These are phyloP conservation scores for Solanum commersonii DNA, from an alignment of 257 asterid genomes.

Conservation along the genomic window DNA sequence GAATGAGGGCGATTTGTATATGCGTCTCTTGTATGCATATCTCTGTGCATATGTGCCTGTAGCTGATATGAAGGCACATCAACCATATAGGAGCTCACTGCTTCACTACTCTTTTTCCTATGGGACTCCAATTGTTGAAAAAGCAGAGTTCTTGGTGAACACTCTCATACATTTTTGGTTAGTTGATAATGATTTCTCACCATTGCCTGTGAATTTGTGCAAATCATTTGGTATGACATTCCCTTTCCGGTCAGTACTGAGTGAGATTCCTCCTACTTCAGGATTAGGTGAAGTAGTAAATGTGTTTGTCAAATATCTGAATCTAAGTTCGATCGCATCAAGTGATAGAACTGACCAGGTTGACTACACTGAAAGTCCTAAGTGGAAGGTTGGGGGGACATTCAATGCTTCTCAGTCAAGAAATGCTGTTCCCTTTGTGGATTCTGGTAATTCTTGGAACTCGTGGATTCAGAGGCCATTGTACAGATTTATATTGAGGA, in stretches of 20 bases:
- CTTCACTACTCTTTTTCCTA: slow-evolving; percentile 63
- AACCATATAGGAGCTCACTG: slow-evolving; percentile 69
- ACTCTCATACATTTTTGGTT: slow-evolving; percentile 77
- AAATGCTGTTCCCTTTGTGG: slow-evolving; percentile 25
- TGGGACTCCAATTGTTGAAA: slow-evolving; percentile 49
- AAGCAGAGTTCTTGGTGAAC: slow-evolving; percentile 69
- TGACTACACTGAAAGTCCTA: slow-evolving; percentile 38
- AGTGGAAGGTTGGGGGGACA: slow-evolving; percentile 31
- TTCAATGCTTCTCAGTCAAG: slow-evolving; percentile 30
- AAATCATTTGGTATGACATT: slow-evolving; percentile 50
- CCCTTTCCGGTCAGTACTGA: slow-evolving; percentile 51
- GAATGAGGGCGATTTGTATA: slow-evolving; percentile 58
- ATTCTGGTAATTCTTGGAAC: slow-evolving; percentile 51
- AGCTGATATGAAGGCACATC: slow-evolving; percentile 40
- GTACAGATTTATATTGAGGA: slow-evolving; percentile 74
- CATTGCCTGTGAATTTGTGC: slow-evolving; percentile 60
- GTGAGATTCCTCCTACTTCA: slow-evolving; percentile 80
- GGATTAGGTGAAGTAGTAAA: slow-evolving; percentile 71
- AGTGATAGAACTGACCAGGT: slow-evolving; percentile 29
- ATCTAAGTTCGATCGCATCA: slow-evolving; percentile 24
- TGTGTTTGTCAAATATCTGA: slow-evolving; percentile 61
- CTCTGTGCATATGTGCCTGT: slow-evolving; percentile 63
- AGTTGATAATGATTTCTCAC: slow-evolving; percentile 83
- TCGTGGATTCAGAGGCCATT: slow-evolving; percentile 76
- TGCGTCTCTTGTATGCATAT: slow-evolving; percentile 57